Evolutionary conservation across 441 rosid species (phyloP).

Genomic region (Corymbia citriodora): DNA sequence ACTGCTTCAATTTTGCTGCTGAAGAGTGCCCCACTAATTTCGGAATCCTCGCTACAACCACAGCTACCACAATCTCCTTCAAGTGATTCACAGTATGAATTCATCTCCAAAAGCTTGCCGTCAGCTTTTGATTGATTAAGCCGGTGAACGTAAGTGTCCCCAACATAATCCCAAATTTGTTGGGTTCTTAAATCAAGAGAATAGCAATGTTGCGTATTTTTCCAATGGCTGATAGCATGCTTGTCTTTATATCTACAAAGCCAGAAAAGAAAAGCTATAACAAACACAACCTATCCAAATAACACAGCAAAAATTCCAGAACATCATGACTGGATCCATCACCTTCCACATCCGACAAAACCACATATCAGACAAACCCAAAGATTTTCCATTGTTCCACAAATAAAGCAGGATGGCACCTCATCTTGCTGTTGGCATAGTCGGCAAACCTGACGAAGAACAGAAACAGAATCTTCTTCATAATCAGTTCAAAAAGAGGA

Average conservation of each 20-base stretch:
- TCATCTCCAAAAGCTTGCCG: conserved; percentile 59
- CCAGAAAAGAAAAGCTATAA: not conserved
- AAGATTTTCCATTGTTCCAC: conserved; percentile 71
- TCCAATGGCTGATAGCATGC: conserved; percentile 87
- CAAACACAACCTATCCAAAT: not conserved
- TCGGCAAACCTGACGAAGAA: conserved; percentile 64
- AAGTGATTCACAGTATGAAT: conserved; percentile 39
- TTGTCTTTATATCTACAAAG: conserved; percentile 77
- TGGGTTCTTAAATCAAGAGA: conserved; percentile 84
- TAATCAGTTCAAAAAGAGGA: not conserved
- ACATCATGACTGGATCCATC: not conserved
- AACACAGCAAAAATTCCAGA: not conserved
- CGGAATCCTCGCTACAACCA: conserved; percentile 67
- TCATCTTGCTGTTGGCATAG: conserved; percentile 92
- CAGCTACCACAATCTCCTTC: conserved; percentile 65
- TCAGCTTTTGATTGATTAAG: conserved; percentile 85
- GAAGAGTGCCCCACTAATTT: conserved; percentile 62
- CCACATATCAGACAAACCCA: conserved; percentile 96
- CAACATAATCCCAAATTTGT: conserved; percentile 97
- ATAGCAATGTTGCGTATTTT: conserved; percentile 78
- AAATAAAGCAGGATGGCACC: conserved; percentile 65
- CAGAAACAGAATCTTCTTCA: not conserved
- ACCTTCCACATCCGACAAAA: conserved; percentile 96
- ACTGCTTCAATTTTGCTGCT: conserved; percentile 93
- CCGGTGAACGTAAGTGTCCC: conserved; percentile 89